Evolutionary conservation across 2,329 filamentous ascomycete genomes (phyloP), one percentile per base, ranked within the genome.

Genomic region (Helminthosporium solani): DNA sequence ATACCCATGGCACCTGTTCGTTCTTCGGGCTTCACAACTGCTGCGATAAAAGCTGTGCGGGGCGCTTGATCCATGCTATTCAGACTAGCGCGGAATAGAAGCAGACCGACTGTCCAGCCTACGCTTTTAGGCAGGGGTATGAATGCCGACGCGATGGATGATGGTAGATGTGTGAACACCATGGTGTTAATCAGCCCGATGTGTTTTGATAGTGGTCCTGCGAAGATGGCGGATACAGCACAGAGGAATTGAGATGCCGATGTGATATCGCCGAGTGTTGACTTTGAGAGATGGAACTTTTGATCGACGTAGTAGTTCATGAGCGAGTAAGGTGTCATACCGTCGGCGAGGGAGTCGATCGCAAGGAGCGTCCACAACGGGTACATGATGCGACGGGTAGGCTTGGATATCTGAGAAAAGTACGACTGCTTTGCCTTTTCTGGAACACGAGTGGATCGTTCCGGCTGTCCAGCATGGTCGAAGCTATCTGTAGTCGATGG

Each of bases 21-120:
- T 65, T 87, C 84, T 43, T 81, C 78, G 0, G 83, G 79, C 50
- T 76, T 78, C 2, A 87, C 83, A 0, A 85, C 81, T 0, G 83
- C 83, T 1, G 84, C 82, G 40, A 87, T 85, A 46, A 87, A 81
- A 0, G 84, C 83, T 0, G 83, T 73, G 2, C 84, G 75, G 0
- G 84, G 84, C 0, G 81, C 83, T 69, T 87, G 84, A 52, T 87
- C 84, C 82, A 87, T 86, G 51, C 79, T 83, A 57, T 86, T 86
- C 35, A 87, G 70, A 0, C 81, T 81, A 2, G 82, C 75, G 4
- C 84, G 76, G 16, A 86, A 63, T 20, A 85, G 73, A 1, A 87
- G 69, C 0, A 87, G 70, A 0, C 71, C 71, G 1, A 81, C 76
- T 0, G 81, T 80, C 33, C 80, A 59, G 31, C 73, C 73, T 1